Percentiles rank a stretch among this genome's conserved stretches.
Conservation (phyloP, 2,329 filamentous ascomycete species). For the Calonectria pseudoturangicola region DNA sequence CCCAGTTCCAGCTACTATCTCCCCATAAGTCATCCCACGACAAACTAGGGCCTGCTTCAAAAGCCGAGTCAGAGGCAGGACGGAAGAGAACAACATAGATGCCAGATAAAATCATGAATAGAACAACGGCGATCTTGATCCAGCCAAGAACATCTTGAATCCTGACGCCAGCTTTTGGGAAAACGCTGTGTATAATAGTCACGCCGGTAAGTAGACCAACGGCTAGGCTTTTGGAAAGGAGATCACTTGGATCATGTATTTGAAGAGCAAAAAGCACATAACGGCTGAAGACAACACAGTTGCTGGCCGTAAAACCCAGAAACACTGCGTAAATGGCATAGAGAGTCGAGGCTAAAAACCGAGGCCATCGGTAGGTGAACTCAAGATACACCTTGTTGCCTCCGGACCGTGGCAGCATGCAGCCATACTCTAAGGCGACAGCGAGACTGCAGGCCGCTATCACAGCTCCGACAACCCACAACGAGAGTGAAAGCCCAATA, state of each 20-base stretch:
- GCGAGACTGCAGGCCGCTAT: constrained; percentile 77
- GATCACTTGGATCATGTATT: constrained; percentile 68
- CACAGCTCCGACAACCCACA: constrained; percentile 79
- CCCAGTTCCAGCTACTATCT: constrained; percentile 81
- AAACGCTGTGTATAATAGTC: constrained; percentile 75
- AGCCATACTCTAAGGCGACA: constrained; percentile 80
- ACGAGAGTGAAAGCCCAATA: constrained; percentile 75
- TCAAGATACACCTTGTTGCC: constrained; percentile 83
- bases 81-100: constrained; percentile 74
- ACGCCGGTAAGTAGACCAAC: constrained; percentile 73
- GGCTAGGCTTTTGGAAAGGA: constrained; percentile 73
- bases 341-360: constrained; percentile 78
- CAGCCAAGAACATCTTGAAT: constrained; percentile 78
- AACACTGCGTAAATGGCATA: constrained; percentile 78
- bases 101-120: constrained; percentile 77
- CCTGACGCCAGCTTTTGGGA: constrained; percentile 73
- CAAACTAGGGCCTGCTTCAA: constrained; percentile 39
- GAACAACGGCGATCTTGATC: constrained; percentile 76
- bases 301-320: constrained; percentile 80
- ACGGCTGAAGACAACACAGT: constrained; percentile 81
- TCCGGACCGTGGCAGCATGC: constrained; percentile 81
- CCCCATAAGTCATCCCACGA: constrained; percentile 76
- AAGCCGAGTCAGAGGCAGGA: constrained; percentile 47
- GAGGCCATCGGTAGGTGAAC: constrained; percentile 78
- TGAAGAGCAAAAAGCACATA: constrained; percentile 77